Evolutionary conservation across 768 basidiomycete genomes (phyloP), one percentile per base, ranked within the genome.

Genomic region (Sistotremastrum niveocremeum): DNA sequence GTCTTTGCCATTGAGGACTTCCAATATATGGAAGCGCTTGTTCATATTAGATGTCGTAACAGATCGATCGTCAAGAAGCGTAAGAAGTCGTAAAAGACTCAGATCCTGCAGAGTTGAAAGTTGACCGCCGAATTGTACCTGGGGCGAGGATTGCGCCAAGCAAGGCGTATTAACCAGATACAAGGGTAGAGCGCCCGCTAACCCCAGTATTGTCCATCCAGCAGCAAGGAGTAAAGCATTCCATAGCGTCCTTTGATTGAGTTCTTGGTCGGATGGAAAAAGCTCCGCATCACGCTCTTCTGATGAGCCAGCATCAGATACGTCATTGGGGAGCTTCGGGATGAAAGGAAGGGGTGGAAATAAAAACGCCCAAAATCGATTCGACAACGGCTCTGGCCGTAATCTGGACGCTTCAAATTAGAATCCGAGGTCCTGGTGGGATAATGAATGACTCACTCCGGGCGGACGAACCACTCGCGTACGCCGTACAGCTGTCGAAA

Each of bases 381-480:
- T 65, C 42, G 74, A 65, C 4, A 83, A 67, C 29, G 76, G 73
- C 56, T 72, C 69, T 32, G 83, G 80, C 36, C 83, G 80, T 33
- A 77, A 60, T 43, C 82, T 84, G 46, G 38, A 45, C 40, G 32
- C 40, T 20, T 35, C 45, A 28, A n/a, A 20, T 57, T 50, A 47
- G 48, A 9, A 46, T 37, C n/a, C 41, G 37, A 42, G 42, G 37
- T 10, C 12, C n/a, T n/a, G 20, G 20, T 28, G 42, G 20, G 47
- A n/a, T 10, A 36, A n/a, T 12, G 43, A 39, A 32, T 11, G 2
- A 70, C 79, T 62, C 57, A 86, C 82, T 74, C 72, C 60, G 68
- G 73, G 40, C 73, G 76, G 10, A 79, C 71, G 58, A 87, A 87
- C 84, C 84, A 87, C 56, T 84, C 81, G 55, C 84, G 66, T 41